Base-by-base conservation (phyloP, 257 asterid genomes). In the Solanum piurae region DNA sequence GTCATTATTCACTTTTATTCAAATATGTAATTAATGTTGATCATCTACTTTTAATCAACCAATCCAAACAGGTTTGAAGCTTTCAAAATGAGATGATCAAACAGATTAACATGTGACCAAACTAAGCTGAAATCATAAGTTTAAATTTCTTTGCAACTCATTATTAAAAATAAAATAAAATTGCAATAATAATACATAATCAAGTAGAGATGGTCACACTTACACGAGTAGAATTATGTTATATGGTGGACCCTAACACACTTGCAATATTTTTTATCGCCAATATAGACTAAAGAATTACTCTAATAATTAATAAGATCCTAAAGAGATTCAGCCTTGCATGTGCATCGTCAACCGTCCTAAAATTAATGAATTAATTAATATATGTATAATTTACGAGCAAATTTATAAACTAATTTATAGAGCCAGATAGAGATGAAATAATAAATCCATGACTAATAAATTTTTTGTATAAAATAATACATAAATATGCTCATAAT, bases 271-370 rank as follows among this genome's bases (percentile, higher is more conserved):
- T 86, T 79, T 23, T 52, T 86, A 84, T 79, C 66, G 11, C 27
- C 68, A 29, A 80, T 55, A 79, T 64, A 77, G 40, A 68, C 2
- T 60, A 40, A 38, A 23, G 12, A 20, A 27, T n/a, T 49, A 7
- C 7, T 1, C 7, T 58, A 79, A 52, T 38, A 3, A 72, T 52
- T 34, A 62, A 46, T 62, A 20, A 44, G 87, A 88, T 85, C 52
- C 68, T 29, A 40, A 27, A 86, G 83, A 91, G 90, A 90, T 91
- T 90, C 92, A 90, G 88, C 90, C 88, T 37, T 86, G 93, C 95
- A 95, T 95, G 95, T 93, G 97, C 94, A 13, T 83, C 84, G 64
- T 83, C 31, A 79, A 86, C 46, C 82, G 76, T 73, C 85, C 37
- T 80, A 74, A 21, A 64, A 64, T 44, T 76, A 75, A 76, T 12